A percentile compares a stretch with the other conserved stretches of the same genome.
These are phyloP conservation scores for Tympanopsis confertula DNA, from an alignment of 2,329 filamentous ascomycete species.

Conservation along the genomic window DNA sequence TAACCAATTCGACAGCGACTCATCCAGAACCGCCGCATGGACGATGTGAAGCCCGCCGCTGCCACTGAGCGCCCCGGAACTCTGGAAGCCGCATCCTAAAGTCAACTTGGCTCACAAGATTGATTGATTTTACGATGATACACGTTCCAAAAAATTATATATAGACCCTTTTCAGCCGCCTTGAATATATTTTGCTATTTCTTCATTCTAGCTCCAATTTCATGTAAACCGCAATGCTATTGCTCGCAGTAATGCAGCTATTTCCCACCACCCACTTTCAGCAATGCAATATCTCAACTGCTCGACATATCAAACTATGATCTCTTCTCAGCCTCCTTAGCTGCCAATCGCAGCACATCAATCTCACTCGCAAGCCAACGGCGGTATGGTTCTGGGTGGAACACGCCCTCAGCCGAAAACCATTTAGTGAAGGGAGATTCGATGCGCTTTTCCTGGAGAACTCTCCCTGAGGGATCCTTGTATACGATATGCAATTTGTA, in stretches of 20 bases:
- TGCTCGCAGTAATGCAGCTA: too few relatives aligned
- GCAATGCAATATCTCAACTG: too few relatives aligned
- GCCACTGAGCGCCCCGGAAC: slow-evolving; percentile 26
- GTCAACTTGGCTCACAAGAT: slow-evolving; percentile 3
- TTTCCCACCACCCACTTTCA: too few relatives aligned
- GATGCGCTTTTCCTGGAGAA: slow-evolving; percentile 31
- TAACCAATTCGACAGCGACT: slow-evolving; percentile 25
- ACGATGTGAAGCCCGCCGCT: slow-evolving; percentile 23
- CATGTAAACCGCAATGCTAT: too few relatives aligned
- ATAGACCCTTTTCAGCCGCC: too few relatives aligned
- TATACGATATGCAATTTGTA: slow-evolving; percentile 9
- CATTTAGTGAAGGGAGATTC: slow-evolving; percentile 46
- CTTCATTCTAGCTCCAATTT: too few relatives aligned
- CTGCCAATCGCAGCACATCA: slow-evolving; percentile 37
- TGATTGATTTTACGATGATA: too few relatives aligned
- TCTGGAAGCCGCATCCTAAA: slow-evolving; percentile 13
- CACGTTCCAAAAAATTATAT: too few relatives aligned
- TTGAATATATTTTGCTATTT: too few relatives aligned
- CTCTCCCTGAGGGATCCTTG: slow-evolving; percentile 21
- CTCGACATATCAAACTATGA: too few relatives aligned
- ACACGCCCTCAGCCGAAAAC: slow-evolving; percentile 45
- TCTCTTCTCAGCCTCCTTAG: slow-evolving; percentile 19
- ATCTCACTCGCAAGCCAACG: slow-evolving; percentile 48
- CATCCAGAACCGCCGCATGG: slow-evolving; percentile 25
- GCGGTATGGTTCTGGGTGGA: slow-evolving; percentile 48